These are phyloP conservation scores for Zygnema circumcarinatum DNA, from an alignment of 139 green algal species.

Conservation along the genomic window DNA sequence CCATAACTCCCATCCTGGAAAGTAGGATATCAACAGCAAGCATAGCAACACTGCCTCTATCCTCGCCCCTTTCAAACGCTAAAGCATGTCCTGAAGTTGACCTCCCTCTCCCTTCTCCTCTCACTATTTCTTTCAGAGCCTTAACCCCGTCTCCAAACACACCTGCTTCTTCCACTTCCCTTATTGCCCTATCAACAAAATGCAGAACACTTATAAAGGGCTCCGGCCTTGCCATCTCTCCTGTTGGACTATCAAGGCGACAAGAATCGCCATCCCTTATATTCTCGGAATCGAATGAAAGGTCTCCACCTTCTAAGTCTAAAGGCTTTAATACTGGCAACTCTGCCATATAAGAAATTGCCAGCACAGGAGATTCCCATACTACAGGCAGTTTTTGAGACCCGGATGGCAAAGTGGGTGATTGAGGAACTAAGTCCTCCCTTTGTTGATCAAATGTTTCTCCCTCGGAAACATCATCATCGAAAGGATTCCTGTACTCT, in stretches of 20 bases:
- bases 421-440: too few species aligned
- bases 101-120: not conserved
- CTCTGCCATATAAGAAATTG: not conserved
- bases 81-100: not conserved
- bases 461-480: too few species aligned
- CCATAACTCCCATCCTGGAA: not conserved
- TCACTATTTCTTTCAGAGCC: not conserved
- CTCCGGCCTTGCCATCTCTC: not conserved
- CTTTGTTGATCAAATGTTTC: too few species aligned
- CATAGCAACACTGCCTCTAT: not conserved
- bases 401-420: too few species aligned
- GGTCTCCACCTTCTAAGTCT: not conserved
- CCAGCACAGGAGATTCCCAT: not conserved
- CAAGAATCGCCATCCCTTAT: not conserved
- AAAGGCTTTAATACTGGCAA: not conserved
- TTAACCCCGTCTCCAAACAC: not conserved
- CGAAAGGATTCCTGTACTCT: too few species aligned
- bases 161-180: not conserved
- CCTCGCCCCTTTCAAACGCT: not conserved
- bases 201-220: not conserved
- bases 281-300: not conserved
- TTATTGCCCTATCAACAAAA: not conserved
- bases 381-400: too few species aligned
- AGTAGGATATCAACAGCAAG: not conserved
- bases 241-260: too few species aligned